phyloP scores from a whole-genome alignment of 202 grass and related monocot genomes.

The Bolboschoenoplectus hybrid region DNA sequence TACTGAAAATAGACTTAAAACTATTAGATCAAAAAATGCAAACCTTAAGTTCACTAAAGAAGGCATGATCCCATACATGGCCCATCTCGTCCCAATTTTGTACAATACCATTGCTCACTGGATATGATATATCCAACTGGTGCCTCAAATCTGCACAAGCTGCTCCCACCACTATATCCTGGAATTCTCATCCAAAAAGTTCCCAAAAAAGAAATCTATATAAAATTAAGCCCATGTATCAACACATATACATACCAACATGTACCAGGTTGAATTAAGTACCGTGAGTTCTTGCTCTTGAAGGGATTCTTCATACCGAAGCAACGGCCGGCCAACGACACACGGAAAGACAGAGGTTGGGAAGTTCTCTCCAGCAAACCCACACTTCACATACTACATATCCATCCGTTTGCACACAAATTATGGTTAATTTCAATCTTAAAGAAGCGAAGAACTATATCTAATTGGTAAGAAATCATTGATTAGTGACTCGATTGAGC shows the following conservation, averaged over 20 bases:
- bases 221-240: not conserved
- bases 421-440: constrained; percentile 18
- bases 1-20: constrained; percentile 30
- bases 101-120: constrained; percentile 90
- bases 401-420: not conserved
- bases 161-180: constrained; percentile 97
- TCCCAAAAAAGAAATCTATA: not conserved
- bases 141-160: constrained; percentile 96
- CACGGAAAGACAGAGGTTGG: constrained; percentile 94
- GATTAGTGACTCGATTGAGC: not conserved
- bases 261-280: constrained; percentile 31
- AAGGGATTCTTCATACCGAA: constrained; percentile 87
- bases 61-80: constrained; percentile 98
- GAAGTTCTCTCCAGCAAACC: constrained; percentile 94
- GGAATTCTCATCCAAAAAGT: constrained; percentile 18
- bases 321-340: constrained; percentile 81
- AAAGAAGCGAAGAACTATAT: not conserved
- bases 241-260: not conserved
- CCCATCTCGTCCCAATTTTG: constrained; percentile 99
- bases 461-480: not conserved
- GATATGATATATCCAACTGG: constrained; percentile 96
- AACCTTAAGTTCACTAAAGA: constrained; percentile 97
- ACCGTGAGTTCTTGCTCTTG: constrained; percentile 92
- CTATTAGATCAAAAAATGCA: constrained; percentile 29
- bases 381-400: constrained; percentile 95